Evolutionary conservation across 192 early-diverging fungal species (phyloP).

Genomic region (Lobosporangium transversale): DNA sequence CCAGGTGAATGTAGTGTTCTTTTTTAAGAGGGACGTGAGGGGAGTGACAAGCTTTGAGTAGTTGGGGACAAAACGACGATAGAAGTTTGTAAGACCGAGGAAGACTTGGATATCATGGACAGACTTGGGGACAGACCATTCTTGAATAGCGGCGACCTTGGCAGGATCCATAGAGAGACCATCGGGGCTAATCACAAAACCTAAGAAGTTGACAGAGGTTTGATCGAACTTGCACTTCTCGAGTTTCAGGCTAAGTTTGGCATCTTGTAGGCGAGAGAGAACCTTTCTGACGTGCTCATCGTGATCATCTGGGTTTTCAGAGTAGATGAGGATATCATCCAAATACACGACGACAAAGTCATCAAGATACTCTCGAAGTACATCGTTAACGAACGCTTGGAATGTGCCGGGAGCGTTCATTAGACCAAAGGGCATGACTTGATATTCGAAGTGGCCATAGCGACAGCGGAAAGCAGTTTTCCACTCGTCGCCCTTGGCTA

Average conservation of each 20-base stretch:
- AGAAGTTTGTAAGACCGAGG: conserved; percentile 50
- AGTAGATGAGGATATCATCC: too few species aligned
- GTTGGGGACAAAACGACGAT: conserved; percentile 40
- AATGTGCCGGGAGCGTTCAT: conserved; percentile 69
- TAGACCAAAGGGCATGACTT: conserved; percentile 71
- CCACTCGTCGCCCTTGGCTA: conserved; percentile 29
- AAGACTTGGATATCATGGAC: conserved; percentile 34
- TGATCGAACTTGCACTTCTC: not conserved
- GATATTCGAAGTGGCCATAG: conserved; percentile 57
- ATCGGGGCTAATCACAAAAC: conserved; percentile 24
- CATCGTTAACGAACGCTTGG: conserved; percentile 59
- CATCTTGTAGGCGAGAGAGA: not conserved
- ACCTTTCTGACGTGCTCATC: not conserved
- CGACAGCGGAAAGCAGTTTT: conserved; percentile 48
- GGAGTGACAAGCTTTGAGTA: conserved; percentile 42
- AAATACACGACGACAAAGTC: conserved; percentile 47
- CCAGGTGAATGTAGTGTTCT: conserved; percentile 37
- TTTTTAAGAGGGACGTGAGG: conserved; percentile 33
- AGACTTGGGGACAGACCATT: conserved; percentile 18
- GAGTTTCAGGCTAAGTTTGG: not conserved
- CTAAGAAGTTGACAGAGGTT: conserved; percentile 12
- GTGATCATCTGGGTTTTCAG: conserved; percentile 14
- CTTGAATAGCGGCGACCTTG: conserved; percentile 27
- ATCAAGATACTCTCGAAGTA: conserved; percentile 53
- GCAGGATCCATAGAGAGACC: conserved; percentile 21